Base-by-base conservation (phyloP, 805 yeast genomes). In the Nakazawaea ambrosiae region DNA sequence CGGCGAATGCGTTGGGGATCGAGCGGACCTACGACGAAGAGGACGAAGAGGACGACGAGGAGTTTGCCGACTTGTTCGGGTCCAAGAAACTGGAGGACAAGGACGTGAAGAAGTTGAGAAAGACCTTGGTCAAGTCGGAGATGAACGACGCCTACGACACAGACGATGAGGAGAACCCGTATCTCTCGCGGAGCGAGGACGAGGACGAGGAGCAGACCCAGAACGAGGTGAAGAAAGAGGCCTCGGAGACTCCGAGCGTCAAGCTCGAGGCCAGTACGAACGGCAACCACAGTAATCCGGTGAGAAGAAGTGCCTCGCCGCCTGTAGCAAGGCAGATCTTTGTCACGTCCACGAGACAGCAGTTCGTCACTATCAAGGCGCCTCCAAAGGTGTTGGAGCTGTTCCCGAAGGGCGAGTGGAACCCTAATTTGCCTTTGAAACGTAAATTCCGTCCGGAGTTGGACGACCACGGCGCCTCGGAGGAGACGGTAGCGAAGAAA, bases 321-420 rank as follows among this genome's bases (percentile, higher is more conserved):
- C 50, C 57, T 24, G 42, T 50, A 15, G 49, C 53, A 4, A 49
- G 52, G 37, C 50, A 49, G n/a, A 58, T 68, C 18, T 53, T 47
- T 39, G 70, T 75, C 20, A 66, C 68, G 42, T 68, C 73, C 35
- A 59, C 55, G 44, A 73, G 40, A 82, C 84, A 29, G 50, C 73
- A 44, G 73, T 83, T 32, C 72, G 75, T 11, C 59, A 30, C 30
- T 14, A 39, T 89, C 31, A 81, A 71, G 48, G 83, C 88, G 1
- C 75, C 82, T 5, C 66, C 73, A 11, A 65, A 67, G 27, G 65
- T 83, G 12, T 65, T 89, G 42, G 55, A 61, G 14, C 71, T 71
- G 26, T 87, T 88, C 61, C 92, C 92, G 2, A 61, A 55, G 15
- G 95, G 95, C 20, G 84, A 78, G 37, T 89, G 96, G 96, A 81